phyloP scores from a whole-genome alignment of 164 flowering plant genomes.

The Dillenia suffruticosa region DNA sequence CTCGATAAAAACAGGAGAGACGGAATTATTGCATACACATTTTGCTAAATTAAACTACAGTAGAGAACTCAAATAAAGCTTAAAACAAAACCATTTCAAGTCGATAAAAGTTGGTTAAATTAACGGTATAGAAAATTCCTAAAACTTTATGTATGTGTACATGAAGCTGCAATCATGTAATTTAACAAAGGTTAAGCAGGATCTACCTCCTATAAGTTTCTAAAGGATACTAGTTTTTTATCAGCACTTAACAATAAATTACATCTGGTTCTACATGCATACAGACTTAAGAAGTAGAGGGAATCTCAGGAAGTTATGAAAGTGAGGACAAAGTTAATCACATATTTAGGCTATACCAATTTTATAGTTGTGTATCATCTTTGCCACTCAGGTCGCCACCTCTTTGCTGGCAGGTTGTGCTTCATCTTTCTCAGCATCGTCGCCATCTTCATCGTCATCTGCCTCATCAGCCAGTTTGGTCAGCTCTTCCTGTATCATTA shows the following conservation, averaged over 20 bases:
- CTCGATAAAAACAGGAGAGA: not conserved
- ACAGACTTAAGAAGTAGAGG: not conserved
- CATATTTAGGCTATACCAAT: not conserved
- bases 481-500: constrained; percentile 84
- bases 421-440: constrained; percentile 19
- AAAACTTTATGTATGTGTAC: constrained; percentile 8
- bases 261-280: not conserved
- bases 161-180: constrained; percentile 5
- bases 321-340: not conserved
- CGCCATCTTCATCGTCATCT: constrained; percentile 57
- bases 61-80: too few species aligned
- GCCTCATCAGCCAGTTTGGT: constrained; percentile 83
- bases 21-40: not conserved
- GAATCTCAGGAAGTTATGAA: not conserved
- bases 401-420: constrained; percentile 11
- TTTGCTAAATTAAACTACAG: too few species aligned
- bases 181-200: constrained; percentile 1
- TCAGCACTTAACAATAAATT: not conserved
- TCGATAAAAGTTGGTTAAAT: not conserved
- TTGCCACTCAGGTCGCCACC: constrained; percentile 6
- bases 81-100: too few species aligned
- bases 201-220: not conserved
- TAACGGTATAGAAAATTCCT: constrained; percentile 5
- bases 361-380: not conserved
- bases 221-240: not conserved